These are phyloP conservation scores for Amaranthus cruentus DNA, from an alignment of 148 eudicot genomes.

Conservation along the genomic window DNA sequence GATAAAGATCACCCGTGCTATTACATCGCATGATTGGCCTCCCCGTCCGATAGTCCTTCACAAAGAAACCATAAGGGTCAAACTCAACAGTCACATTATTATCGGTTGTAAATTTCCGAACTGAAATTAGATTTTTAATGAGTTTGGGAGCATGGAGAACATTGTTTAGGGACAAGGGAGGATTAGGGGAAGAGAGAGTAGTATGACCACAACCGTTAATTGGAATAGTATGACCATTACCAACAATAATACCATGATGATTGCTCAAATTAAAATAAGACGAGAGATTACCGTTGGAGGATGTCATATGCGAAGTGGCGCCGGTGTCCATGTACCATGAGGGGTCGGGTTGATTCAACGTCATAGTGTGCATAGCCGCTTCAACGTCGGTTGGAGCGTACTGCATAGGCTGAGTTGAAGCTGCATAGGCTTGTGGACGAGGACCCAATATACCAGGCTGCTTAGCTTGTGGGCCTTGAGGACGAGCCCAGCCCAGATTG, in stretches of 20 bases:
- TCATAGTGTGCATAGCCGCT: background rate
- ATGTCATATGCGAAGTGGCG: constrained; percentile 3
- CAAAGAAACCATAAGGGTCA: background rate
- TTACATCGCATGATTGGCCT: background rate
- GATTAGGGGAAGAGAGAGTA: background rate
- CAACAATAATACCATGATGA: background rate
- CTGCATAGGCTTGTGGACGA: background rate
- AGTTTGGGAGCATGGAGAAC: constrained; percentile 8
- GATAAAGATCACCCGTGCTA: background rate
- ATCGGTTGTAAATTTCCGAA: background rate
- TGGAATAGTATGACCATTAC: constrained; percentile 1
- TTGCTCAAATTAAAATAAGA: constrained; percentile 14
- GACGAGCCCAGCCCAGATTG: too few species aligned
- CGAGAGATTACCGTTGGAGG: constrained; percentile 4
- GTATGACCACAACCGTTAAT: constrained; percentile 4
- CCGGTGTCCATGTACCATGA: constrained; percentile 9
- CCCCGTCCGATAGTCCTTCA: background rate
- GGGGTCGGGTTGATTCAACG: background rate
- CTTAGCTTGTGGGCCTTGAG: too few species aligned
- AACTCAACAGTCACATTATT: background rate
- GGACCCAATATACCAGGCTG: background rate
- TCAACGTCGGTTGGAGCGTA: background rate
- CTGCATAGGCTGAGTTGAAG: background rate
- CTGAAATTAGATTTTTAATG: too few species aligned
- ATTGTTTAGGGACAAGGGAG: background rate